Percentiles rank a stretch among this genome's conserved stretches.
These are phyloP conservation scores for Alternaria novae-zelandiae DNA, from an alignment of 2,329 filamentous ascomycete genomes.

Conservation along the genomic window DNA sequence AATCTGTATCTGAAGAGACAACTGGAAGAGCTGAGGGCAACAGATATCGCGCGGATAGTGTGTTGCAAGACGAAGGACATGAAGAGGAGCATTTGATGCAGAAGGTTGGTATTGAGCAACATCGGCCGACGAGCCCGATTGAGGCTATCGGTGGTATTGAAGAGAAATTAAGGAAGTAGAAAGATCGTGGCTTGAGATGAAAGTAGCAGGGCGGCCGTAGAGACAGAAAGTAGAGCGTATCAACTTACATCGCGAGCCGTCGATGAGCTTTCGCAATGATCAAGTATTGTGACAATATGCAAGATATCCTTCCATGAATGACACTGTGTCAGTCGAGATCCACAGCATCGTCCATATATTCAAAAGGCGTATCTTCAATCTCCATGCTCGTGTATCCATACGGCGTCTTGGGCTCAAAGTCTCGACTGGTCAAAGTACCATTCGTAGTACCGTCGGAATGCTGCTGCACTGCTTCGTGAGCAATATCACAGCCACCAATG, in stretches of 20 bases:
- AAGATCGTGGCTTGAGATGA: fast-evolving
- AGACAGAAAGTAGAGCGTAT: background rate
- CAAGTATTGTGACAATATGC: background rate
- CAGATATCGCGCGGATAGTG: constrained; percentile 40
- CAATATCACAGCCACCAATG: constrained; percentile 65
- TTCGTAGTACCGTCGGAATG: constrained; percentile 7
- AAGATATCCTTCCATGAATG: background rate
- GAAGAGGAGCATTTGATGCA: constrained; percentile 25
- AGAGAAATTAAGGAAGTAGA: constrained; percentile 5
- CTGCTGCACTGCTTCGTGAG: constrained; percentile 53
- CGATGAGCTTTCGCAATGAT: too few relatives aligned
- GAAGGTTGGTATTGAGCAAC: constrained; percentile 31
- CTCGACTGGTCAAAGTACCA: constrained; percentile 21
- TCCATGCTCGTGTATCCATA: constrained; percentile 16
- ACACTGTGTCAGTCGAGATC: constrained; percentile 39
- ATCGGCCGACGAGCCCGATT: constrained; percentile 20
- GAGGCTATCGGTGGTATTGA: constrained; percentile 26
- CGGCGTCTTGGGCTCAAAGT: constrained; percentile 24
- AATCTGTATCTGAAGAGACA: fast-evolving
- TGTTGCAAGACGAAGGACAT: constrained; percentile 31
- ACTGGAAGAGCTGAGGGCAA: background rate
- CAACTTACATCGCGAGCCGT: background rate
- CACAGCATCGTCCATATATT: constrained; percentile 47
- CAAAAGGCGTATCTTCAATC: constrained; percentile 34
- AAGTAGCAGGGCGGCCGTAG: background rate